Conservation (phyloP, 225 moss, liverwort and hornwort genomes). For the Marchantia paleacea region DNA sequence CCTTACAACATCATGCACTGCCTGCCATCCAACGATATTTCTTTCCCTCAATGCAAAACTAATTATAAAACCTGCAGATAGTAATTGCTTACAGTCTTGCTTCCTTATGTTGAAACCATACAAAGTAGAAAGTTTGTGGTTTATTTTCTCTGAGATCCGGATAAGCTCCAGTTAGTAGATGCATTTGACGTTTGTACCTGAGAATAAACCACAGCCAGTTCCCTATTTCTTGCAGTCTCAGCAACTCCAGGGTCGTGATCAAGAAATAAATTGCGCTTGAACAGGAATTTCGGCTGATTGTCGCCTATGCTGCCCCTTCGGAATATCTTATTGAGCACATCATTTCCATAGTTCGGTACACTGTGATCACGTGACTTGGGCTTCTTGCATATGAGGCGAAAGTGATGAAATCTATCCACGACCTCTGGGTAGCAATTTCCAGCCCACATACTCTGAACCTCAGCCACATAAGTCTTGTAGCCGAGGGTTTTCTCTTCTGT, state of each 20-base stretch:
- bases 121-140: background rate
- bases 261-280: slow-evolving; percentile 48
- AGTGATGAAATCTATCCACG: slow-evolving; percentile 26
- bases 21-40: slow-evolving; percentile 38
- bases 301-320: slow-evolving; percentile 24
- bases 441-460: slow-evolving; percentile 46
- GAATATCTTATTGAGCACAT: slow-evolving; percentile 35
- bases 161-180: background rate
- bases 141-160: background rate
- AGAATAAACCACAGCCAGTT: slow-evolving; percentile 43
- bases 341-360: slow-evolving; percentile 30
- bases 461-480: slow-evolving; percentile 41
- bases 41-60: background rate
- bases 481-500: slow-evolving; percentile 43
- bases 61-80: background rate
- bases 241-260: slow-evolving; percentile 29
- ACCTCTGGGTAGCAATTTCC: slow-evolving; percentile 38
- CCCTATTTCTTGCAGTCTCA: slow-evolving; percentile 33
- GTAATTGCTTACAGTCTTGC: background rate
- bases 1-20: slow-evolving; percentile 77
- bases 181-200: slow-evolving; percentile 26
- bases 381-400: background rate
- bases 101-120: background rate
- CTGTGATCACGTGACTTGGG: slow-evolving; percentile 18
- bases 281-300: slow-evolving; percentile 34